phyloP scores from a whole-genome alignment of 495 filamentous ascomycete species.

The Penicillium paradoxum region DNA sequence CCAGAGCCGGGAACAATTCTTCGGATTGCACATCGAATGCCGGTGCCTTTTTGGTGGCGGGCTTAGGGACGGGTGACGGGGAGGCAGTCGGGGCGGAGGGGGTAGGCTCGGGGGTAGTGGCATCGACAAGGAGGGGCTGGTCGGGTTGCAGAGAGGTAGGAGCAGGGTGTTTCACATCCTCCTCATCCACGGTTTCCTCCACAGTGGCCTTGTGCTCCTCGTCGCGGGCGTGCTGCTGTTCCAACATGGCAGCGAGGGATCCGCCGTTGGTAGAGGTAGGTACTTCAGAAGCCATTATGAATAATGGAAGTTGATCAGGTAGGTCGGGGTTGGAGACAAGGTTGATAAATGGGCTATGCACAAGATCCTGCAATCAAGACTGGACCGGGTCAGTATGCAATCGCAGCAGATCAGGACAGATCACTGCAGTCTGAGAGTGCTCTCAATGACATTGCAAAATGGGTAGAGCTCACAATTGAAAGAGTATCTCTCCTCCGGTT shows the following conservation, averaged over 20 bases:
- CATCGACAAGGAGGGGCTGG: conserved; percentile 19
- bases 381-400: conserved; percentile 17
- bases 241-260: conserved; percentile 67
- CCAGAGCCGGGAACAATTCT: conserved; percentile 86
- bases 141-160: conserved; percentile 42
- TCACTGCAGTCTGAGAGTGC: not conserved
- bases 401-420: not conserved
- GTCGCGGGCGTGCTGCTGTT: conserved; percentile 66
- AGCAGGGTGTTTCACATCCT: conserved; percentile 60
- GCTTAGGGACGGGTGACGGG: conserved; percentile 27
- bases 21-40: conserved; percentile 76
- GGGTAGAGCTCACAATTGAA: not conserved
- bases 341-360: conserved; percentile 6
- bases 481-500: not conserved
- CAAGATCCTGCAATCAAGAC: conserved; percentile 18
- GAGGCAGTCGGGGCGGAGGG: conserved; percentile 16
- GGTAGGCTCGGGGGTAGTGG: conserved; percentile 14
- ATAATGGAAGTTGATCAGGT: conserved; percentile 1
- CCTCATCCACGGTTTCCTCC: conserved; percentile 76
- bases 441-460: not conserved
- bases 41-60: conserved; percentile 42
- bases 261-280: conserved; percentile 36
- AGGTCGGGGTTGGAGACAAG: not conserved
- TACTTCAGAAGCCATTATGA: conserved; percentile 46
- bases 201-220: conserved; percentile 64